Conservation (phyloP, 2,329 filamentous ascomycete species). For the Alternaria postmessia region DNA sequence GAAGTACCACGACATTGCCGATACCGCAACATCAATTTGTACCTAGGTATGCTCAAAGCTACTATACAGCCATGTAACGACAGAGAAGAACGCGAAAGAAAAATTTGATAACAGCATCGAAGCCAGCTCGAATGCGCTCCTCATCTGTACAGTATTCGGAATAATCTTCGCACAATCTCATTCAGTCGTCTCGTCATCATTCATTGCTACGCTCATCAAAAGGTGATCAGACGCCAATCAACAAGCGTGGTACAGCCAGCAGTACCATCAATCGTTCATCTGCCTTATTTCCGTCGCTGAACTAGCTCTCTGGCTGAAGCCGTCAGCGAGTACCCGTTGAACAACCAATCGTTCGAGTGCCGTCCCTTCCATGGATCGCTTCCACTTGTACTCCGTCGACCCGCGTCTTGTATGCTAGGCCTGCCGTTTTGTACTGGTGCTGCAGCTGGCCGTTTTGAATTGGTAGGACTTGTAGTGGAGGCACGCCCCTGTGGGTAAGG, state of each 20-base stretch:
- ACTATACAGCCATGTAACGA: conserved; percentile 7
- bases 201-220: neutral
- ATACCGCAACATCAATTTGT: neutral
- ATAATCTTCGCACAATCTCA: neutral
- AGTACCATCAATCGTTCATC: conserved; percentile 21
- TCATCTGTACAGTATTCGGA: neutral
- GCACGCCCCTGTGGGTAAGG: conserved; percentile 9
- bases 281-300: conserved; percentile 30
- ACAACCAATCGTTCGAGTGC: conserved; percentile 52
- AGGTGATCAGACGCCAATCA: conserved; percentile 32
- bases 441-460: conserved; percentile 18
- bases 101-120: neutral
- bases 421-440: conserved; percentile 29
- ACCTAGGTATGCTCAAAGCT: neutral
- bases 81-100: neutral
- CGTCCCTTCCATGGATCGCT: conserved; percentile 49
- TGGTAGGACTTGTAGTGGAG: conserved; percentile 16
- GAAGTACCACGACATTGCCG: neutral
- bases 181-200: neutral
- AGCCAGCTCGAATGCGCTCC: neutral
- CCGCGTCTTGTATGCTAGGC: conserved; percentile 33
- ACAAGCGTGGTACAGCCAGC: conserved; percentile 31
- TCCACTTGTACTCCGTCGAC: conserved; percentile 39
- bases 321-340: conserved; percentile 50
- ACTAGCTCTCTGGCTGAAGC: conserved; percentile 45